Conservation (phyloP, 139 green algal species). For the Micractinium sp. region DNA sequence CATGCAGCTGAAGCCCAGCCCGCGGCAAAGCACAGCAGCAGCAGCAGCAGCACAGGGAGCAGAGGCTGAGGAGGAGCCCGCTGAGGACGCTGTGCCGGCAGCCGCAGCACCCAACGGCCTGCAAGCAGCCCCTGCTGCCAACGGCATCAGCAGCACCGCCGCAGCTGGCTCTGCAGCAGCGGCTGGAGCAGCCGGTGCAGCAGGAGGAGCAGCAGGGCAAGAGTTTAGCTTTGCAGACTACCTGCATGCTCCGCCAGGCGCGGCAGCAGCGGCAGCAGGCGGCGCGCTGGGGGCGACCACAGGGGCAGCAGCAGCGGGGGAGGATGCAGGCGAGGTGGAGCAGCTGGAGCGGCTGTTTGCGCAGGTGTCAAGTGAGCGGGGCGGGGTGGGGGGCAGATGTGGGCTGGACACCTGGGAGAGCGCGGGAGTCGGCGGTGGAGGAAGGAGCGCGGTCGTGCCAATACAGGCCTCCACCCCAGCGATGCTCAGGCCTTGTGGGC, state of each 20-base stretch:
- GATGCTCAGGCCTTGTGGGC: no score
- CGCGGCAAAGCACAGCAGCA: not conserved
- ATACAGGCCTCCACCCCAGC: no score
- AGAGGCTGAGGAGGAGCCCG: not conserved
- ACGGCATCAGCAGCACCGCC: not conserved
- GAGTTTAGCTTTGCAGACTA: slow-evolving; percentile 14
- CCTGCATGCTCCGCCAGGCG: not conserved
- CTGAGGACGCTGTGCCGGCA: not conserved
- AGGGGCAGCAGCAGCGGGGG: not conserved
- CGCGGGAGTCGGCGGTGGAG: no score
- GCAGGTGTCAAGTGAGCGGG: not conserved
- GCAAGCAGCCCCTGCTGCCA: not conserved
- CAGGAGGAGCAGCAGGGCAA: not conserved
- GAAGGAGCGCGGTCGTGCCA: no score
- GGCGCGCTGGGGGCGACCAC: not conserved
- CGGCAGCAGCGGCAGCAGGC: not conserved
- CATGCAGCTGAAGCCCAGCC: slow-evolving; percentile 36
- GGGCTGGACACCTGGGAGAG: no score
- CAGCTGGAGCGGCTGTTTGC: not conserved
- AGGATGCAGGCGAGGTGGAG: slow-evolving; percentile 8
- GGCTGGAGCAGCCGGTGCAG: not conserved
- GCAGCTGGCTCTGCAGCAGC: not conserved
- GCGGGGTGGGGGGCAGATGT: no score
- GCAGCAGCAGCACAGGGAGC: not conserved
- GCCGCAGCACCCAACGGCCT: not conserved